These are phyloP conservation scores for Alternaria sp. DNA, from an alignment of 2,329 filamentous ascomycete genomes.

Conservation along the genomic window DNA sequence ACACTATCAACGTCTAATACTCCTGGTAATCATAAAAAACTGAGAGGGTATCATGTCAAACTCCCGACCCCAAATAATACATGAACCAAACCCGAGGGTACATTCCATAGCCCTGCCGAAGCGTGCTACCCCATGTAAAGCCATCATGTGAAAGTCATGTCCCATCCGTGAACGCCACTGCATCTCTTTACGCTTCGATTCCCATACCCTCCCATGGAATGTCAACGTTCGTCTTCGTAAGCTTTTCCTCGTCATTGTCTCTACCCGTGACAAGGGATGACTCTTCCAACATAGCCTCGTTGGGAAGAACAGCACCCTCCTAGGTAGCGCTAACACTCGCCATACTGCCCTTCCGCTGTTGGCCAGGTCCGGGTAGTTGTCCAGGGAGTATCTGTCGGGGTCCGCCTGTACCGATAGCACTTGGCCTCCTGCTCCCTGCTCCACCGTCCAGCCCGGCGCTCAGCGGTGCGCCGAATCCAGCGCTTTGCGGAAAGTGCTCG, in stretches of 20 bases:
- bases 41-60: slow-evolving; percentile 3
- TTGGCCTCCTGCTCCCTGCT: slow-evolving; percentile 37
- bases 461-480: slow-evolving; percentile 34
- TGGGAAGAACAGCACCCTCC: background rate
- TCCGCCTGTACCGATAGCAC: slow-evolving; percentile 37
- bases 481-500: slow-evolving; percentile 41
- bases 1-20: background rate
- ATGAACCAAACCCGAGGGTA: background rate
- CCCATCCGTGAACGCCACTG: background rate
- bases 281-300: background rate
- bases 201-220: background rate
- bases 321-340: slow-evolving; percentile 1
- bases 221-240: background rate
- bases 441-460: slow-evolving; percentile 40
- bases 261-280: background rate
- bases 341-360: slow-evolving; percentile 6
- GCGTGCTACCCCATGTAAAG: background rate
- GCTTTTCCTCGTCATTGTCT: background rate
- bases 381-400: slow-evolving; percentile 47
- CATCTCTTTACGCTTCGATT: background rate
- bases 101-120: background rate
- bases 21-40: background rate
- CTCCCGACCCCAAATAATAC: background rate
- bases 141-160: background rate
- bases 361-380: slow-evolving; percentile 27